Conservation (phyloP, 306 rosid species). For the Quercus glauca region DNA sequence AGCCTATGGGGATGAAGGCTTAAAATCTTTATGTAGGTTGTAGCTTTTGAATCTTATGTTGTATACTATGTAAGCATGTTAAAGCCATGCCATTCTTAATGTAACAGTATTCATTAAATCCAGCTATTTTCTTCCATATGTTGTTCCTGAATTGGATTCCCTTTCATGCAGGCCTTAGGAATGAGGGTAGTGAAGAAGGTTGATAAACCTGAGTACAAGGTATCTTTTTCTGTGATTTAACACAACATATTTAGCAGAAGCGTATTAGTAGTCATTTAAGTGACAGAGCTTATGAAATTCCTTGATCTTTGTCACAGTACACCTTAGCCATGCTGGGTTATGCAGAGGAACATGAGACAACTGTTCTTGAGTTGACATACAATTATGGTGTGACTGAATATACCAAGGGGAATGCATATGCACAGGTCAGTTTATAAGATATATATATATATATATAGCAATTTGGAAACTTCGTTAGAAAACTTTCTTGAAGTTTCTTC, state of each 20-base stretch:
- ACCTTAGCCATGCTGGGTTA: constrained; percentile 79
- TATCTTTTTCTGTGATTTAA: constrained; percentile 7
- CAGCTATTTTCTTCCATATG: constrained; percentile 1
- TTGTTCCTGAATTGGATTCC: constrained; percentile 18
- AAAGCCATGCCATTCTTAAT: not conserved
- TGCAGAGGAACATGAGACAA: constrained; percentile 80
- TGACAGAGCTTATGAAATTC: not conserved
- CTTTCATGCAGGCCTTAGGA: constrained; percentile 69
- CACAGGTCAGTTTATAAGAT: constrained; percentile 51
- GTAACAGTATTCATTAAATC: constrained; percentile 8
- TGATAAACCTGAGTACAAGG: constrained; percentile 90
- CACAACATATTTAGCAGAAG: not conserved
- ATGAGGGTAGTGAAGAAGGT: constrained; percentile 64
- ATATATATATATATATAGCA: no score
- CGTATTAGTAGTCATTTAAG: not conserved
- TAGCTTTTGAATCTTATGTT: not conserved
- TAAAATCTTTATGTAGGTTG: not conserved
- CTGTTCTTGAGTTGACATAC: constrained; percentile 88
- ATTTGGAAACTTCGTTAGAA: no score
- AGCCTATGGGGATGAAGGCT: not conserved
- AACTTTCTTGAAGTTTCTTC: constrained; percentile 6
- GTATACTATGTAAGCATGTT: not conserved
- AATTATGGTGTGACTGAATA: constrained; percentile 91
- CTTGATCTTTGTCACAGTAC: constrained; percentile 50
- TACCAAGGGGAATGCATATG: constrained; percentile 93